A percentile compares a stretch with the other conserved stretches of the same genome.
Conservation (phyloP, 148 eudicot species). For the Amaranthus cruentus region DNA sequence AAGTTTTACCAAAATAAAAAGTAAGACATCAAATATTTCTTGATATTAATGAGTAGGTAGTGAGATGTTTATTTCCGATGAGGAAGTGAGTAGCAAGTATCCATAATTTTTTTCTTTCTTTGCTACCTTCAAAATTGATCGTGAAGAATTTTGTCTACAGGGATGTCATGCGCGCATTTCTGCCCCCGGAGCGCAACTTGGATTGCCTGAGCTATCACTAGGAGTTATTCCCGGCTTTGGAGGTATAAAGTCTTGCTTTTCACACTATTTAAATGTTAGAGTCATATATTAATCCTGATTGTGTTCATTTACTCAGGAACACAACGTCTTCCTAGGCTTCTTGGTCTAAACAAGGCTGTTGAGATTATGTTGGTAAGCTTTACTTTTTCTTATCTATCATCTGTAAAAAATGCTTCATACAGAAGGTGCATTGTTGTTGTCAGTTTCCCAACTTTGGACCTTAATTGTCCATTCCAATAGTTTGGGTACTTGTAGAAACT, state of each 20-base stretch:
- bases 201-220: constrained; percentile 87
- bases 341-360: constrained; percentile 70
- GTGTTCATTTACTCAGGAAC: constrained; percentile 49
- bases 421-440: background rate
- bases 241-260: constrained; percentile 36
- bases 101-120: too few relatives aligned
- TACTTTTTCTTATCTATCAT: background rate
- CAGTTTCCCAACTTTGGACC: background rate
- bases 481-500: background rate
- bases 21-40: background rate
- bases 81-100: background rate
- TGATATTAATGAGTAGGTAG: background rate
- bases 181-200: constrained; percentile 73
- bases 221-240: constrained; percentile 91
- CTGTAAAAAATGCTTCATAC: background rate
- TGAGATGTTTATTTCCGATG: background rate
- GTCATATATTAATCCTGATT: background rate
- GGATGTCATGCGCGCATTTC: constrained; percentile 87
- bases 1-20: background rate
- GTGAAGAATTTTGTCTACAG: constrained; percentile 33
- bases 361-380: constrained; percentile 81
- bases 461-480: background rate
- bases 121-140: too few relatives aligned
- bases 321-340: constrained; percentile 92
- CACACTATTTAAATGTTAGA: background rate